phyloP scores from a whole-genome alignment of 2,329 filamentous ascomycete species.

The Sporothrix pallida region DNA sequence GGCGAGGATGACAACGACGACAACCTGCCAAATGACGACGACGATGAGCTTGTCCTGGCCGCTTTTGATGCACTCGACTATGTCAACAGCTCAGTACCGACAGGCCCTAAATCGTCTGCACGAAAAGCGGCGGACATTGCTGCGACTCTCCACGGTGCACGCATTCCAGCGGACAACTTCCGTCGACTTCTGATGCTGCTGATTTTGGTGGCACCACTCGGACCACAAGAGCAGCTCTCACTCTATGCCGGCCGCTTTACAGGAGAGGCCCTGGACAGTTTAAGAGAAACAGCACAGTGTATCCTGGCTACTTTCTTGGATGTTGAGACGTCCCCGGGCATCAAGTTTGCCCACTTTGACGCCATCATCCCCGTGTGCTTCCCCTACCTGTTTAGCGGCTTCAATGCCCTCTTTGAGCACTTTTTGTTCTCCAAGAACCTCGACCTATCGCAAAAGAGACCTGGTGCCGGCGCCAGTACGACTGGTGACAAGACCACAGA shows the following conservation, averaged over 20 bases:
- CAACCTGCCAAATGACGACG: slow-evolving; percentile 44
- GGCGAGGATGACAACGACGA: slow-evolving; percentile 50
- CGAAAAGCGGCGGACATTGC: slow-evolving; percentile 20
- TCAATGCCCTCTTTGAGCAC: slow-evolving; percentile 73
- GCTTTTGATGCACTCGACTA: slow-evolving; percentile 72
- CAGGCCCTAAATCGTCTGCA: slow-evolving; percentile 46
- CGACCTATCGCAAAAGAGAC: slow-evolving; percentile 62
- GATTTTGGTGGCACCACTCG: slow-evolving; percentile 68
- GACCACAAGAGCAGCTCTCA: slow-evolving; percentile 68
- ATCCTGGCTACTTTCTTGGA: slow-evolving; percentile 70
- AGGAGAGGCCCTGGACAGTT: slow-evolving; percentile 61
- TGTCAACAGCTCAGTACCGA: slow-evolving; percentile 49
- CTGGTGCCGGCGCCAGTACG: neutral
- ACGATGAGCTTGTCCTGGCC: slow-evolving; percentile 70
- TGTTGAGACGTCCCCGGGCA: slow-evolving; percentile 66
- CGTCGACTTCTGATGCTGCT: slow-evolving; percentile 73
- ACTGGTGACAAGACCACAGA: neutral
- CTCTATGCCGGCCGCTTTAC: slow-evolving; percentile 62
- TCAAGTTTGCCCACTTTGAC: slow-evolving; percentile 67
- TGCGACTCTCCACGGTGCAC: slow-evolving; percentile 63
- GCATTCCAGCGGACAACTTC: slow-evolving; percentile 76
- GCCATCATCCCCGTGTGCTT: slow-evolving; percentile 63
- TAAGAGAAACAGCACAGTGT: slow-evolving; percentile 67
- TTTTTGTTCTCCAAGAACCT: slow-evolving; percentile 77
- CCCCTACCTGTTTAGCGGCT: slow-evolving; percentile 70